phyloP scores from a whole-genome alignment of 2,329 filamentous ascomycete species.

The Exserohilum turcica region DNA sequence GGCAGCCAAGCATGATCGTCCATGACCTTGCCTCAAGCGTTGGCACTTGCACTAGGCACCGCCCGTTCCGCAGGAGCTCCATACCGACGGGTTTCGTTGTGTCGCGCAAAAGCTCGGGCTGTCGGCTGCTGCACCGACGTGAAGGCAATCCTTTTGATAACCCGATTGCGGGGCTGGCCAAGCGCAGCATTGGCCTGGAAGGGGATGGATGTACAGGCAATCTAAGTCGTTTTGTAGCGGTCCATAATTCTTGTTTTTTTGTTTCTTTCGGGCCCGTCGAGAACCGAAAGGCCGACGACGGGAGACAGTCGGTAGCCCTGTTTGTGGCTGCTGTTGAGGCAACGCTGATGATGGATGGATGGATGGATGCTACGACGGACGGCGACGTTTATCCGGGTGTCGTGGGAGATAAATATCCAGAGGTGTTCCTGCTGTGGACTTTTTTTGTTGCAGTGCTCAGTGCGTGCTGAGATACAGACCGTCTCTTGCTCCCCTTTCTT shows the following conservation, averaged over 20 bases:
- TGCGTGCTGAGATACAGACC: too few species aligned
- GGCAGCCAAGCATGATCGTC: neutral
- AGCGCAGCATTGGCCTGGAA: too few species aligned
- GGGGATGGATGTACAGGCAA: neutral
- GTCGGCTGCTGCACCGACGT: constrained; percentile 2
- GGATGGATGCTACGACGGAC: too few species aligned
- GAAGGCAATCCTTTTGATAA: neutral
- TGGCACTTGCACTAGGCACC: neutral
- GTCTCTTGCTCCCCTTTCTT: neutral
- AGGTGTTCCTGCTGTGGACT: too few species aligned
- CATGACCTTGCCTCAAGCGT: neutral
- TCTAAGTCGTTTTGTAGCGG: neutral
- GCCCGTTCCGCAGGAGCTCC: neutral
- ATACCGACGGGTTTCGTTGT: neutral
- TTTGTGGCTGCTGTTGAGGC: too few species aligned
- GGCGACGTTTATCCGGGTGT: too few species aligned
- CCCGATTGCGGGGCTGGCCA: neutral
- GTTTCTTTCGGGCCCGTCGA: too few species aligned
- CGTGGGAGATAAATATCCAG: too few species aligned
- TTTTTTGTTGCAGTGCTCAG: too few species aligned
- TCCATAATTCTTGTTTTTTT: neutral
- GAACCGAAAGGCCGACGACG: too few species aligned
- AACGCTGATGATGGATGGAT: too few species aligned
- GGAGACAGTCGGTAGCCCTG: too few species aligned
- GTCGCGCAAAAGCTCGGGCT: constrained; percentile 2